phyloP scores from a whole-genome alignment of 345 rosid species.

The Xanthoceras sorbifolium region DNA sequence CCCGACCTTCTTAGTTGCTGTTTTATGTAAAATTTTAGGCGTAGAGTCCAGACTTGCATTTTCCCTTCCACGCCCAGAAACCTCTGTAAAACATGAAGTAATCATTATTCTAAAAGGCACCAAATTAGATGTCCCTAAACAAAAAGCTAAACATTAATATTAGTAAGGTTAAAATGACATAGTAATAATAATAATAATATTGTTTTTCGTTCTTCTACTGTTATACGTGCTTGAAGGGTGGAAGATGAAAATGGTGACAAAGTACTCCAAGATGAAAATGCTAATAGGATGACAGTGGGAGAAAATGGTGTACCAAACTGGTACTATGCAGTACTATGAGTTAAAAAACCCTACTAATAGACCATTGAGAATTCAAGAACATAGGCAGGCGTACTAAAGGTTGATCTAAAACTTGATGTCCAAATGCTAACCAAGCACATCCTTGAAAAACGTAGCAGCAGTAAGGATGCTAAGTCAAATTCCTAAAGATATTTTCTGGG shows the following conservation, averaged over 20 bases:
- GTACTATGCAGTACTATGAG: neutral
- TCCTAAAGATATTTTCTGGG: neutral
- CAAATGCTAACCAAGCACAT: neutral
- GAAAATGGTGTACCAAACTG: neutral
- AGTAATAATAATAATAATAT: neutral
- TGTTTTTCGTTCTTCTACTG: neutral
- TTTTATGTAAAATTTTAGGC: constrained; percentile 61
- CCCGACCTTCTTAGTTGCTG: constrained; percentile 63
- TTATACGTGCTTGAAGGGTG: neutral
- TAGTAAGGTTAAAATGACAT: neutral
- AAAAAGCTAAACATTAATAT: neutral
- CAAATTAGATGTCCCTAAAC: constrained; percentile 7
- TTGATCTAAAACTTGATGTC: neutral
- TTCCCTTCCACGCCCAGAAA: constrained; percentile 78
- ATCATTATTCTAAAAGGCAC: constrained; percentile 6
- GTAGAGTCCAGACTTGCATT: constrained; percentile 68
- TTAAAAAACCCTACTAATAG: neutral
- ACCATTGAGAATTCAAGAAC: neutral
- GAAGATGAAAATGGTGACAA: neutral
- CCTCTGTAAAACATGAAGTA: constrained; percentile 59
- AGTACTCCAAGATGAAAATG: neutral
- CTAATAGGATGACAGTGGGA: neutral
- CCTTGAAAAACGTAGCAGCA: neutral
- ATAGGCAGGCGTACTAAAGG: neutral
- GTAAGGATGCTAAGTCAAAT: neutral